Conservation (phyloP, 108 stramenopile species). For the Pseudonitzschia pungens region DNA sequence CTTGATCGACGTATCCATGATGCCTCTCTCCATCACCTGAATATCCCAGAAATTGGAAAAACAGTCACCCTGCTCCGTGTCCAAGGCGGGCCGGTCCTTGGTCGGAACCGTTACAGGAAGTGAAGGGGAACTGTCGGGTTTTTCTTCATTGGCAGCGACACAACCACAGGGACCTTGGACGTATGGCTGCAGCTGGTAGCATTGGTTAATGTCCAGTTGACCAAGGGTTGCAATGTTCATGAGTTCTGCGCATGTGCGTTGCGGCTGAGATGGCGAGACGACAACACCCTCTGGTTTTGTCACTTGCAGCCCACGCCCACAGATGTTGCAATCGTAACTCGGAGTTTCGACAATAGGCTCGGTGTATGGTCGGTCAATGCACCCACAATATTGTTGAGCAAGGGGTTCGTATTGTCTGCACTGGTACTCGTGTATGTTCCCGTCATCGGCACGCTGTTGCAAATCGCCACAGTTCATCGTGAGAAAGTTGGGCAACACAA, state of each 20-base stretch:
- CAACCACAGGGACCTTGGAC: slow-evolving; percentile 21
- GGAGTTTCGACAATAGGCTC: neutral
- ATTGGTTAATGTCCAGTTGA: slow-evolving; percentile 14
- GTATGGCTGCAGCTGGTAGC: slow-evolving; percentile 20
- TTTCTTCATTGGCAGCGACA: neutral
- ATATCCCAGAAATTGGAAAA: slow-evolving; percentile 22
- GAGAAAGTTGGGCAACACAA: slow-evolving; percentile 2
- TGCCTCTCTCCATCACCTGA: slow-evolving; percentile 19
- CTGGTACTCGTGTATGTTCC: slow-evolving; percentile 4
- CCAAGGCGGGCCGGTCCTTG: neutral
- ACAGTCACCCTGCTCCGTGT: slow-evolving; percentile 15
- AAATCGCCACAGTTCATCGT: slow-evolving; percentile 11
- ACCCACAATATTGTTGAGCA: slow-evolving; percentile 15
- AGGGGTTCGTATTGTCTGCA: slow-evolving; percentile 2
- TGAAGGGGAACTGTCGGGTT: neutral
- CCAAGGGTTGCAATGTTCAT: slow-evolving; percentile 8
- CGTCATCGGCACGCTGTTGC: neutral
- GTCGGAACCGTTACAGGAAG: no score
- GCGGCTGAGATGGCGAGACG: slow-evolving; percentile 1
- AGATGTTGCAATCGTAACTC: slow-evolving; percentile 19
- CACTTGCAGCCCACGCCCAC: slow-evolving; percentile 14
- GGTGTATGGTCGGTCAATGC: slow-evolving; percentile 1
- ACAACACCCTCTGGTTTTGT: slow-evolving; percentile 21
- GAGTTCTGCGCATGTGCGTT: slow-evolving; percentile 24
- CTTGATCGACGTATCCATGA: slow-evolving; percentile 19